A percentile compares a stretch with the other conserved stretches of the same genome.
These are phyloP conservation scores for Medicago lupulina DNA, from an alignment of 306 rosid genomes.

Conservation along the genomic window DNA sequence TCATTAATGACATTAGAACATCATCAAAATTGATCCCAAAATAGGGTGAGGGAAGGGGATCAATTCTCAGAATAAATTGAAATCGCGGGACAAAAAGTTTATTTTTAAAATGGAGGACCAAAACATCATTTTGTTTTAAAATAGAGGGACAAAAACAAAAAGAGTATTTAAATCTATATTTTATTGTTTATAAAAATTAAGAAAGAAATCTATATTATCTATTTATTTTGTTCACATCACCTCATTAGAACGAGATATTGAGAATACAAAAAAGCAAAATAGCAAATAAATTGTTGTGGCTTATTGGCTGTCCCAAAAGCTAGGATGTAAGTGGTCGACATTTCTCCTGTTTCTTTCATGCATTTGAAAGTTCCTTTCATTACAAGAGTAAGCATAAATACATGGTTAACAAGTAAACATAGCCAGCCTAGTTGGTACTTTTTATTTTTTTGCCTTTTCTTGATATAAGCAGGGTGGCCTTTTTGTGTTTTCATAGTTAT, in stretches of 20 bases:
- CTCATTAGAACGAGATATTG: background rate
- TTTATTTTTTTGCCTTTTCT: background rate
- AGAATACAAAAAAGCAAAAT: background rate
- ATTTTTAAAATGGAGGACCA: no score
- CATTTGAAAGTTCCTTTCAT: background rate
- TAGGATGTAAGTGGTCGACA: constrained; percentile 13
- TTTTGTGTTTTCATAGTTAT: background rate
- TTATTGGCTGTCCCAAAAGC: constrained; percentile 31
- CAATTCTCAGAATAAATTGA: no score
- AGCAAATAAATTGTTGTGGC: constrained; percentile 14
- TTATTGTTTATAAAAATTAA: no score
- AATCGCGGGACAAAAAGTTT: no score
- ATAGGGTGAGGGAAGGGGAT: no score
- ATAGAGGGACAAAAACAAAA: no score
- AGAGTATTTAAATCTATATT: no score
- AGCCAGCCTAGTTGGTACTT: background rate
- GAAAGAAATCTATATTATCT: no score
- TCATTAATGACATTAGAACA: no score
- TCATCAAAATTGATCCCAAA: no score
- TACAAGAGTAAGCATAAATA: background rate
- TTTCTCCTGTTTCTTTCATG: constrained; percentile 9
- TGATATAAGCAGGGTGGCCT: background rate
- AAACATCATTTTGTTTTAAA: no score
- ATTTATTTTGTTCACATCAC: no score
- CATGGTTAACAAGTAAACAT: background rate